Base-by-base conservation (phyloP, 495 filamentous ascomycete species). In the Chaetomium tenue region DNA sequence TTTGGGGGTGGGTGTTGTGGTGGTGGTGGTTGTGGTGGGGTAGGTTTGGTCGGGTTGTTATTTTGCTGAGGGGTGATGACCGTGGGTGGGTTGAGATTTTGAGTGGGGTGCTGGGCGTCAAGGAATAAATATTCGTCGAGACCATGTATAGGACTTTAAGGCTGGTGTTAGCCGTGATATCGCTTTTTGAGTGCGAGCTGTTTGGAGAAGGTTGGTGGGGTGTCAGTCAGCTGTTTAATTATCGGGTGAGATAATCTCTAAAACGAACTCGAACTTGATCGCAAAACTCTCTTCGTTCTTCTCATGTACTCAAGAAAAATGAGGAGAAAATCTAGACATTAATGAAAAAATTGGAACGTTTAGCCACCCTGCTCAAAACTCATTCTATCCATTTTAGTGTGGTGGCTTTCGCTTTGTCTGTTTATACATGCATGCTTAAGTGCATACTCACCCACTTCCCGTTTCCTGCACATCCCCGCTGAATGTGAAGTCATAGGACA, bases 391-490 rank as follows among this genome's bases (percentile, higher is more conserved):
- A 30, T 30, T 30, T 30, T 30, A 30, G n/a, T n/a, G n/a, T 30
- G 28, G 28, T 30, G 28, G 28, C 28, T 6, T 6, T 30, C 28
- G 28, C 28, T 2, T 30, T 30, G 3, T 6, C 28, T 30, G 28
- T 6, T 30, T 30, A 2, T 3, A 30, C 2, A 30, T 6, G 28
- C 30, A 56, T 18, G 23, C 26, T 53, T 53, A 33, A 53, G 51
- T 16, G 25, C 51, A 55, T 20, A 20, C 5, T 18, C 9, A n/a
- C 13, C 46, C 30, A 18, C 22, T 2, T 37, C 37, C 59, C 59
- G 59, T 2, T 61, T 61, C 16, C 33, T 61, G 33, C 59, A 61
- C 48, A 52, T 42, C 60, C 51, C 39, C 60, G 37, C 51, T 20
- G 12, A 28, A 11, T 37, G 37, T 55, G 60, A 33, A 52, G 60